Conservation (phyloP, 495 filamentous ascomycete species). For the Usnea hakonensis region DNA sequence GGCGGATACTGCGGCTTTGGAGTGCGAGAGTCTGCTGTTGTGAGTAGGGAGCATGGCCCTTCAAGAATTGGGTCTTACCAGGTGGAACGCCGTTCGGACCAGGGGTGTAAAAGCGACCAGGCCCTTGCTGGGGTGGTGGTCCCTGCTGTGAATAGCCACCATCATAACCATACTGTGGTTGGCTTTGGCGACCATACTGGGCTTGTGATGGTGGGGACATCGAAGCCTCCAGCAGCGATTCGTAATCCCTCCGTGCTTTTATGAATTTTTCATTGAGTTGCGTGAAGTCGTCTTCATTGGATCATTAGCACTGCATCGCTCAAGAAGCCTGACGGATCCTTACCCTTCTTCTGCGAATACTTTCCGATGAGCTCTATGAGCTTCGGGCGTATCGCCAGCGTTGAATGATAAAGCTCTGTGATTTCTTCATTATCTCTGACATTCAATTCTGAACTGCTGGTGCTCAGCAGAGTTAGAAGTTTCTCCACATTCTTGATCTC, state of each 20-base stretch:
- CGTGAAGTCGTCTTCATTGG: slow-evolving; percentile 77
- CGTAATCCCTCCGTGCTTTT: slow-evolving; percentile 94
- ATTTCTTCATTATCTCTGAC: slow-evolving; percentile 90
- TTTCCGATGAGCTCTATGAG: slow-evolving; percentile 97
- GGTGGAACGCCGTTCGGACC: slow-evolving; percentile 26
- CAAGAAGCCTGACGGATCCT: background rate
- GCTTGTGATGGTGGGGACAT: slow-evolving; percentile 83
- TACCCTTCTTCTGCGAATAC: slow-evolving; percentile 98
- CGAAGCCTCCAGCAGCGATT: slow-evolving; percentile 87
- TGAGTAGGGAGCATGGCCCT: background rate
- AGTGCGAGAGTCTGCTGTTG: slow-evolving; percentile 15
- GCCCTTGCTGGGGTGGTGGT: slow-evolving; percentile 51
- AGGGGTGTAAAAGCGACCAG: slow-evolving; percentile 65
- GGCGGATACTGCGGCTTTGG: slow-evolving; percentile 25
- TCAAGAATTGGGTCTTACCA: background rate
- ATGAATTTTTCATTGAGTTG: slow-evolving; percentile 99
- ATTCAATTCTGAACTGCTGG: slow-evolving; percentile 80
- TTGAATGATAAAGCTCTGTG: slow-evolving; percentile 87
- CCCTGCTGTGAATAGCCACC: slow-evolving; percentile 41
- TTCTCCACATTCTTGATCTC: slow-evolving; percentile 99
- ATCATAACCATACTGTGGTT: slow-evolving; percentile 57
- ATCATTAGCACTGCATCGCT: slow-evolving; percentile 6
- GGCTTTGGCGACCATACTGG: slow-evolving; percentile 56
- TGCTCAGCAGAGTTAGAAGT: slow-evolving; percentile 84
- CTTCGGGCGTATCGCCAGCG: slow-evolving; percentile 88